These are phyloP conservation scores for Przewalskia tangutica DNA, from an alignment of 257 asterid species.

Conservation along the genomic window DNA sequence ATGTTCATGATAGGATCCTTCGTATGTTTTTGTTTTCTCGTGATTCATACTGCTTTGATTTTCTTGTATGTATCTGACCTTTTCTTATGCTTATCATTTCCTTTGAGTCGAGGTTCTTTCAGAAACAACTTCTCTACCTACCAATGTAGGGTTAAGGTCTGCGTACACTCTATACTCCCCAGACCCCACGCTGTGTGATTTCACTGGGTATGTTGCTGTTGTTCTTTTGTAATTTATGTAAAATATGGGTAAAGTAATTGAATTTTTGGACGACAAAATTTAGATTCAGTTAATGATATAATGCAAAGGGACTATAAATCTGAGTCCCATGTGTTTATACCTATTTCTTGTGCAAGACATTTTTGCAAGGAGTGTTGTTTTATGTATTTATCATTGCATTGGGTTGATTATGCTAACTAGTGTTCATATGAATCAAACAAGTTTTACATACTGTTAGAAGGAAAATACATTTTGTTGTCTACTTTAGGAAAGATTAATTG, in stretches of 20 bases:
- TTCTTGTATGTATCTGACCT: too few species aligned
- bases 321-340: background rate
- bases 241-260: background rate
- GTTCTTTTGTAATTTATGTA: background rate
- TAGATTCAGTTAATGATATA: background rate
- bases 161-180: too few species aligned
- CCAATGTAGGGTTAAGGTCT: too few species aligned
- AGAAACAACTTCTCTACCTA: too few species aligned
- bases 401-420: background rate
- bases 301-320: background rate
- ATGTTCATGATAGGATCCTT: background rate
- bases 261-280: background rate
- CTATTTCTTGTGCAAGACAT: background rate
- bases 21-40: background rate
- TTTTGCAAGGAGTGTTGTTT: background rate
- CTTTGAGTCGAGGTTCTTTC: too few species aligned
- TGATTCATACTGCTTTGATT: too few species aligned
- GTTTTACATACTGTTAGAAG: background rate
- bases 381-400: background rate
- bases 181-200: too few species aligned
- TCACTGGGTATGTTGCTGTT: background rate
- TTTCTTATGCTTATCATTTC: too few species aligned
- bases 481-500: background rate
- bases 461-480: background rate
- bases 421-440: background rate